Percentiles rank a stretch among this genome's conserved stretches.
These are phyloP conservation scores for Kappamyces sp. DNA, from an alignment of 192 early-diverging fungal species.

Conservation along the genomic window DNA sequence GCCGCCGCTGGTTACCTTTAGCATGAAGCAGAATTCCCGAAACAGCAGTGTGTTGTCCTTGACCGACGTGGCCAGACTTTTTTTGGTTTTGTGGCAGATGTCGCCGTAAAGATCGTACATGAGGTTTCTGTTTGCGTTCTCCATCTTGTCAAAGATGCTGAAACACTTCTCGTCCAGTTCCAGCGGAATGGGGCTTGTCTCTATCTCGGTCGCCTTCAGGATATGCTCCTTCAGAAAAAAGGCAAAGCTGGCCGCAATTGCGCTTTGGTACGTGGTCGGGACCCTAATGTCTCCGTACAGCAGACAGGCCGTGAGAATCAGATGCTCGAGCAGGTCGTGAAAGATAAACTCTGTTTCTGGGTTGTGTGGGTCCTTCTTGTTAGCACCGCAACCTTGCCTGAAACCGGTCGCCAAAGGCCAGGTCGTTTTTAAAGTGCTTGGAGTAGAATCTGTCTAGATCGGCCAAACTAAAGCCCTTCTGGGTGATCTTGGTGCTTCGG, in stretches of 20 bases:
- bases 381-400: constrained; percentile 16
- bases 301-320: constrained; percentile 29
- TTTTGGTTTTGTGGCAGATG: constrained; percentile 6
- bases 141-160: constrained; percentile 20
- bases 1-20: constrained; percentile 18
- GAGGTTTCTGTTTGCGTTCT: constrained; percentile 11
- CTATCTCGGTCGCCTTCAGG: constrained; percentile 34
- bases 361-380: constrained; percentile 38
- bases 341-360: constrained; percentile 33
- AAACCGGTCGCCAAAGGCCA: constrained; percentile 18
- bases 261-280: constrained; percentile 27
- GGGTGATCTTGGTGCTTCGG: constrained; percentile 25
- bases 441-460: constrained; percentile 39
- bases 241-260: constrained; percentile 28
- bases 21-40: constrained; percentile 32
- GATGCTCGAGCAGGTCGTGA: constrained; percentile 37
- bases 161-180: constrained; percentile 1
- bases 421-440: constrained; percentile 24
- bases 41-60: constrained; percentile 37
- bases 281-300: constrained; percentile 26
- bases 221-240: not conserved
- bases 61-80: constrained; percentile 15
- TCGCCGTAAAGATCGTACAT: constrained; percentile 29
- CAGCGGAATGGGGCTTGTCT: constrained; percentile 8
- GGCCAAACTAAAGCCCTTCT: constrained; percentile 27